Percentiles rank a stretch among this genome's conserved stretches.
Conservation (phyloP, 108 stramenopile genomes). For the Cyclostephanos tholiformis region DNA sequence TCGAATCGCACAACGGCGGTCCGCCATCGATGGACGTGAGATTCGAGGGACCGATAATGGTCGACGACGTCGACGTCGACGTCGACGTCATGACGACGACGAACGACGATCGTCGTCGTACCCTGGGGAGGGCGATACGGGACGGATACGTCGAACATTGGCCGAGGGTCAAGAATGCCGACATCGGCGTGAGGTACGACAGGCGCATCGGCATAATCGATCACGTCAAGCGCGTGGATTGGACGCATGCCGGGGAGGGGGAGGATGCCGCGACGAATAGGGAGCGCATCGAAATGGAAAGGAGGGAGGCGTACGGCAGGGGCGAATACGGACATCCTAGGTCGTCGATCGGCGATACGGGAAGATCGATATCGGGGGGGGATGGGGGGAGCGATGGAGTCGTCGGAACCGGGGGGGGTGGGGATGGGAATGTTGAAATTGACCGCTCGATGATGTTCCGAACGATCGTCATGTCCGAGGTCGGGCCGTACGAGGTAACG, state of each 20-base stretch:
- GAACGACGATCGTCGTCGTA: slow-evolving; percentile 1
- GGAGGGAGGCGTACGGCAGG: slow-evolving; percentile 1
- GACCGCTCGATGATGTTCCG: not conserved
- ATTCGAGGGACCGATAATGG: slow-evolving; percentile 47
- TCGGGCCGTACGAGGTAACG: slow-evolving; percentile 27
- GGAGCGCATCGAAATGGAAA: slow-evolving; percentile 1
- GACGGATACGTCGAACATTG: not conserved
- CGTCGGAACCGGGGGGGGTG: too few relatives aligned
- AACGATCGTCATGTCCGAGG: slow-evolving; percentile 4
- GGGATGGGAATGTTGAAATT: too few relatives aligned
- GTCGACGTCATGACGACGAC: not conserved
- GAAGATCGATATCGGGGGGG: not conserved
- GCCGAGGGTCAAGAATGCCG: slow-evolving; percentile 3
- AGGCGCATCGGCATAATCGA: slow-evolving; percentile 16
- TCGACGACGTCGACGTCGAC: slow-evolving; percentile 1
- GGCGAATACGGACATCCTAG: not conserved
- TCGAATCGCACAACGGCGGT: slow-evolving; percentile 26
- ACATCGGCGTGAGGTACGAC: slow-evolving; percentile 13
- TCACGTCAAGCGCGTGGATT: slow-evolving; percentile 22
- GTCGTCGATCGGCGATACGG: not conserved
- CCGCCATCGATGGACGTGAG: not conserved
- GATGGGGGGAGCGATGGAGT: slow-evolving; percentile 1
- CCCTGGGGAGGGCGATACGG: slow-evolving; percentile 21
- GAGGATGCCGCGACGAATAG: slow-evolving; percentile 23
- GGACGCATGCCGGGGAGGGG: slow-evolving; percentile 41